phyloP scores from a whole-genome alignment of 139 green algal genomes.

The Zygnema cylindricum region DNA sequence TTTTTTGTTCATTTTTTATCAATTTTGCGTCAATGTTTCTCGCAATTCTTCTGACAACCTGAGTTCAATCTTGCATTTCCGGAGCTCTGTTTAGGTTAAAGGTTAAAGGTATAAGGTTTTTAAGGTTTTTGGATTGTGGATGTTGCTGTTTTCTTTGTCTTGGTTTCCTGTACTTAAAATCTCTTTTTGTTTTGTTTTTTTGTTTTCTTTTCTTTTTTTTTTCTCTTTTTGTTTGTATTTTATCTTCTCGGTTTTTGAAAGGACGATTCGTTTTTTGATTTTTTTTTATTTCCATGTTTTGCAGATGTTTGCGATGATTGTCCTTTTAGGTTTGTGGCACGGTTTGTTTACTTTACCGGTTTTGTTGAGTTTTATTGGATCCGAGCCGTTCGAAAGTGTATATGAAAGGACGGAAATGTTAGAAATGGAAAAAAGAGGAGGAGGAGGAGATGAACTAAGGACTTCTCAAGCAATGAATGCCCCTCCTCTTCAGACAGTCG shows the following conservation, averaged over 20 bases:
- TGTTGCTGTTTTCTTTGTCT: conserved; percentile 4
- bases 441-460: too few species aligned
- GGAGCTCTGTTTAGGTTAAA: not conserved
- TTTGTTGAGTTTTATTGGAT: conserved; percentile 29
- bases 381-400: not conserved
- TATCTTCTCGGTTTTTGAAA: not conserved
- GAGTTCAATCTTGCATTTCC: not conserved
- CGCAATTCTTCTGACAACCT: not conserved
- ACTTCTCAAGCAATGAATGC: too few species aligned
- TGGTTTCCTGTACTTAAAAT: not conserved
- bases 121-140: not conserved
- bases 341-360: conserved; percentile 39
- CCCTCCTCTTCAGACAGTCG: too few species aligned
- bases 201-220: not conserved
- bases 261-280: not conserved
- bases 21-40: not conserved
- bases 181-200: not conserved
- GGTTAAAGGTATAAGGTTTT: conserved; percentile 34
- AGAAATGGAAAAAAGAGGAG: not conserved
- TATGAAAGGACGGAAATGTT: not conserved
- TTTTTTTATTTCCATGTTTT: not conserved
- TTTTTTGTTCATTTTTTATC: not conserved
- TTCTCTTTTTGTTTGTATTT: not conserved
- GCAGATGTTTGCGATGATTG: conserved; percentile 56
- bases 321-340: conserved; percentile 42